Evolutionary conservation across 192 early-diverging fungal species (phyloP).

Genomic region (Oehlia diaphana): DNA sequence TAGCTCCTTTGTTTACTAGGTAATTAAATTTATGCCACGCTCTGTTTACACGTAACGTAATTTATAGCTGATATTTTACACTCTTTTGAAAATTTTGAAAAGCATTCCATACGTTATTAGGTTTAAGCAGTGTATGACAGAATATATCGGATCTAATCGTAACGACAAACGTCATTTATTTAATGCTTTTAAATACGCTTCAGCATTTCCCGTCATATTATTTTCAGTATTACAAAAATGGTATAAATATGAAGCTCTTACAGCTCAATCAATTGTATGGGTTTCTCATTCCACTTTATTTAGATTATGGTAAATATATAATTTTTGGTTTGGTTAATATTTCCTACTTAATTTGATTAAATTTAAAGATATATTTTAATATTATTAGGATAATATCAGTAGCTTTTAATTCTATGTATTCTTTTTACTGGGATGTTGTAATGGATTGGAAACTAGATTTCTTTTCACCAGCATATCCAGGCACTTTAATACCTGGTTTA

Average conservation of each 20-base stretch:
- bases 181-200: conserved; percentile 92
- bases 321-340: background rate
- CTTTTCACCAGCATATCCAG: conserved; percentile 23
- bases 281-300: conserved; percentile 32
- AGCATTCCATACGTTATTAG: conserved; percentile 80
- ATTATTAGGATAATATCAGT: conserved; percentile 59
- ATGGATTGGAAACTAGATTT: conserved; percentile 84
- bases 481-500: conserved; percentile 33
- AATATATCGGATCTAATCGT: conserved; percentile 61
- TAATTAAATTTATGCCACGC: conserved; percentile 30
- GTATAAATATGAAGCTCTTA: conserved; percentile 32
- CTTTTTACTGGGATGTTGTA: conserved; percentile 93
- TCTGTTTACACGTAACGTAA: background rate
- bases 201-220: conserved; percentile 76
- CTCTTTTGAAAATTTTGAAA: conserved; percentile 34
- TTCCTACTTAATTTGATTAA: conserved; percentile 22
- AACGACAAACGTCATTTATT: conserved; percentile 69
- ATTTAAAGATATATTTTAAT: background rate
- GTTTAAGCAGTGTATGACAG: conserved; percentile 75
- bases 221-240: conserved; percentile 53
- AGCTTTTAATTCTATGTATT: conserved; percentile 88
- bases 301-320: conserved; percentile 41
- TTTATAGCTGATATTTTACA: background rate
- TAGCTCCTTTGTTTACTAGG: conserved; percentile 69
- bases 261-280: conserved; percentile 27